Conservation (phyloP, 345 rosid species). For the Lenwebbia sp. region DNA sequence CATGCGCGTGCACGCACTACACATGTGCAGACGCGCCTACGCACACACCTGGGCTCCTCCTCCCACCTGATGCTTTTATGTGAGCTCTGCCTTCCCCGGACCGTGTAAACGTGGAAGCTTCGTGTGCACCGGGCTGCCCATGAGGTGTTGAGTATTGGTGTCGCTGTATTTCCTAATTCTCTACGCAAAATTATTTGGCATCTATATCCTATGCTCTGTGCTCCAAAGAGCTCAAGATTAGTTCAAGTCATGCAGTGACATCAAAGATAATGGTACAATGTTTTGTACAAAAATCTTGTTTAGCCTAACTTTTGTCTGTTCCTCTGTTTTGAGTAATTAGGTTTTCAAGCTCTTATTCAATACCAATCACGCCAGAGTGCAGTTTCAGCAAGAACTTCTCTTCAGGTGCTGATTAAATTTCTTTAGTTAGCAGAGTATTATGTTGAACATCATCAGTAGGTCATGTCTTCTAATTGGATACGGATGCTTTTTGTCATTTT, state of each 20-base stretch:
- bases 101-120: neutral
- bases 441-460: neutral
- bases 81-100: neutral
- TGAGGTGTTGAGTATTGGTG: neutral
- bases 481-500: neutral
- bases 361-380: conserved; percentile 71
- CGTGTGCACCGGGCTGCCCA: neutral
- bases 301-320: neutral
- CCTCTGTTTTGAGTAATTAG: conserved; percentile 11
- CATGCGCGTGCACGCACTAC: neutral
- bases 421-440: neutral
- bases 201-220: neutral
- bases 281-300: neutral
- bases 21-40: neutral
- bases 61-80: neutral
- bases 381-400: conserved; percentile 71
- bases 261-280: neutral
- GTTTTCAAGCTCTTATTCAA: conserved; percentile 97
- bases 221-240: neutral
- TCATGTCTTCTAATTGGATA: neutral
- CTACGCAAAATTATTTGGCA: neutral
- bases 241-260: neutral
- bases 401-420: conserved; percentile 44
- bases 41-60: neutral
- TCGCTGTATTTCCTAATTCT: neutral